Conservation (phyloP, 2,329 filamentous ascomycete genomes). For the Pseudogymnoascus sp. region DNA sequence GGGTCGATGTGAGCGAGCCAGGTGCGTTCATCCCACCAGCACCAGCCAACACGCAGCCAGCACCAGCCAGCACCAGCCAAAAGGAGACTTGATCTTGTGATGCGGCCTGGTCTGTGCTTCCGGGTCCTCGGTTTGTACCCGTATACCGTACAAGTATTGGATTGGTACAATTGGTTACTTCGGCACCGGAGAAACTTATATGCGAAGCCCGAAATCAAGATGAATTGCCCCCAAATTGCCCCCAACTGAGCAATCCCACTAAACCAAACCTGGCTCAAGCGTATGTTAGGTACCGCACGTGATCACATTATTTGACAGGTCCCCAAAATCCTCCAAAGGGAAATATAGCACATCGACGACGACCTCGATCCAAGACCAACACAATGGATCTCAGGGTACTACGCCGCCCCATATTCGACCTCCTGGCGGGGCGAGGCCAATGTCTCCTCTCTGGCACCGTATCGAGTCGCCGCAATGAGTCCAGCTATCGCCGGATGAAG, state of each 20-base stretch:
- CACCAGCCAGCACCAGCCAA: neutral
- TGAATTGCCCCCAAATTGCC: neutral
- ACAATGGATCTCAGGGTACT: constrained; percentile 27
- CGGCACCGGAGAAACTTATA: neutral
- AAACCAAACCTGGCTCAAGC: neutral
- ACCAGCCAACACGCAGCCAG: too few species aligned
- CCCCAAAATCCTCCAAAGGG: constrained; percentile 9
- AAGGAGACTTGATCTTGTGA: constrained; percentile 10
- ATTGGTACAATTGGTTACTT: neutral
- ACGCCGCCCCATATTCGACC: constrained; percentile 23
- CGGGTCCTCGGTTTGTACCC: constrained; percentile 1
- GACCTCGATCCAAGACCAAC: constrained; percentile 10
- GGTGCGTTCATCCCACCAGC: neutral
- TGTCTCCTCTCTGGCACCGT: constrained; percentile 23
- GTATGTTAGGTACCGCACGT: neutral
- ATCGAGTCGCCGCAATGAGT: constrained; percentile 26
- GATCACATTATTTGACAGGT: constrained; percentile 3
- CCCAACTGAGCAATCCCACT: neutral
- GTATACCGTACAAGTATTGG: neutral
- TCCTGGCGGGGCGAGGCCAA: constrained; percentile 23
- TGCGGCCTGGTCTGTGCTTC: neutral
- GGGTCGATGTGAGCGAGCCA: neutral
- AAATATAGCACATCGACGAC: constrained; percentile 9
- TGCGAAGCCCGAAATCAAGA: neutral
- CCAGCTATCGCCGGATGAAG: constrained; percentile 28